phyloP scores from a whole-genome alignment of 1,139 yeast genomes.

The Zygosaccharomyces pseudobailii region DNA sequence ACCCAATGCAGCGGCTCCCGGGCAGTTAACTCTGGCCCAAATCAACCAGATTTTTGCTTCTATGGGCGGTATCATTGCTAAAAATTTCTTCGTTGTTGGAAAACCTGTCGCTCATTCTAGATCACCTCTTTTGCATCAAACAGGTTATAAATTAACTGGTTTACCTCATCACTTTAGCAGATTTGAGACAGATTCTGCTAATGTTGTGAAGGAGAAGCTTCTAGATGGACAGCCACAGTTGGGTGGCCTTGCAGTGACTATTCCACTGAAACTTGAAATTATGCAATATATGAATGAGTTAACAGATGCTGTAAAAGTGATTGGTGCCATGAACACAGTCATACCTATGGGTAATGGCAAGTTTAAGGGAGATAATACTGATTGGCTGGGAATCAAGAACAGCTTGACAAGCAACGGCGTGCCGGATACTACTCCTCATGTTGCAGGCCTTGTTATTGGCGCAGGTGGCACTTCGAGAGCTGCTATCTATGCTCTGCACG shows the following conservation, averaged over 20 bases:
- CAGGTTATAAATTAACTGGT: conserved; percentile 66
- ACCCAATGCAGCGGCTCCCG: conserved; percentile 71
- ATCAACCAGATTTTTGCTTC: conserved; percentile 55
- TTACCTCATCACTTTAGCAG: conserved; percentile 70
- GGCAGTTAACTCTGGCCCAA: conserved; percentile 60
- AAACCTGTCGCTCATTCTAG: conserved; percentile 79
- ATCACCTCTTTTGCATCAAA: conserved; percentile 80
- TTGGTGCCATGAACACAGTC: conserved; percentile 94
- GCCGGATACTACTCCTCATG: conserved; percentile 38
- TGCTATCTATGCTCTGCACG: conserved; percentile 79
- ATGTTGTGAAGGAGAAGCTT: conserved; percentile 43
- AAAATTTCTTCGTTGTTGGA: conserved; percentile 75
- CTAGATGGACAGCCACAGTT: conserved; percentile 48
- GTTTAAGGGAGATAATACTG: conserved; percentile 86
- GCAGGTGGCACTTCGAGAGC: conserved; percentile 99
- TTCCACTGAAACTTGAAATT: conserved; percentile 80
- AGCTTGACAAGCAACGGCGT: conserved; percentile 63
- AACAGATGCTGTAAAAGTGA: conserved; percentile 64
- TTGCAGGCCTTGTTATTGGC: conserved; percentile 74
- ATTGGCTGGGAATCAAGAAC: conserved; percentile 83
- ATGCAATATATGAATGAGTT: conserved; percentile 59
- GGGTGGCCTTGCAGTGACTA: conserved; percentile 91
- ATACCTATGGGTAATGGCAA: conserved; percentile 52
- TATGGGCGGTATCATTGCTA: conserved; percentile 56
- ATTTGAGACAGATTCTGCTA: conserved; percentile 65